Base-by-base conservation (phyloP, 257 asterid genomes). In the Marsdenia floribunda region DNA sequence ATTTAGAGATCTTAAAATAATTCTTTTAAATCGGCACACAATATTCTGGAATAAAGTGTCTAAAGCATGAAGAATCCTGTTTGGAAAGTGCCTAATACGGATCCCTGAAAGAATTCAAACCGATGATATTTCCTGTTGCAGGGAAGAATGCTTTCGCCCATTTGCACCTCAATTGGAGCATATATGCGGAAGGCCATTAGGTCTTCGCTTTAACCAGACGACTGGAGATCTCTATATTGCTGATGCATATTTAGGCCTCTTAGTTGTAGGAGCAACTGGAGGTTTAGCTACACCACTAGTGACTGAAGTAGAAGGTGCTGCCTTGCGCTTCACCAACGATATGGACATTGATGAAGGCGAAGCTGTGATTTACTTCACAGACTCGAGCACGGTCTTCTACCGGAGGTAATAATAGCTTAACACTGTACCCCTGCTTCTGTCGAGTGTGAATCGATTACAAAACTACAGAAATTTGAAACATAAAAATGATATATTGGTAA, bases 191-290 rank as follows among this genome's bases (percentile, higher is more conserved):
- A 80, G 97, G 82, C 96, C 93, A 18, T 60, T 89, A 69, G 97
- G 97, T 11, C 84, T 89, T 35, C 73, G 84, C 15, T 91, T 91
- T 74, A 87, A 88, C 60, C 63, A 61, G 63, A 85, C 78, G 79
- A 87, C 84, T 2, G 89, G 93, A 46, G 84, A 90, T 74, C 89
- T 90, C 40, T 90, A 90, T 81, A 84, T 87, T 52, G 97, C 96
- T 6, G 97, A 89, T 77, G 91, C 97, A 50, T 89, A 89, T 78
- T 78, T 87, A 33, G 96, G 97, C 78, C 92, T 91, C 74, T 87
- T 68, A 19, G 88, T 85, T 0, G 96, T 91, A 11, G 92, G 96
- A 53, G 85, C 90, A 2, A n/a, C 55, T 24, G 97, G 97, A 22
- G 97, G 97, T 58, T 13, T 79, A 73, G 88, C 92, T 59, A 70